Conservation (phyloP, 192 early-diverging fungal genomes). For the Backusella circina region DNA sequence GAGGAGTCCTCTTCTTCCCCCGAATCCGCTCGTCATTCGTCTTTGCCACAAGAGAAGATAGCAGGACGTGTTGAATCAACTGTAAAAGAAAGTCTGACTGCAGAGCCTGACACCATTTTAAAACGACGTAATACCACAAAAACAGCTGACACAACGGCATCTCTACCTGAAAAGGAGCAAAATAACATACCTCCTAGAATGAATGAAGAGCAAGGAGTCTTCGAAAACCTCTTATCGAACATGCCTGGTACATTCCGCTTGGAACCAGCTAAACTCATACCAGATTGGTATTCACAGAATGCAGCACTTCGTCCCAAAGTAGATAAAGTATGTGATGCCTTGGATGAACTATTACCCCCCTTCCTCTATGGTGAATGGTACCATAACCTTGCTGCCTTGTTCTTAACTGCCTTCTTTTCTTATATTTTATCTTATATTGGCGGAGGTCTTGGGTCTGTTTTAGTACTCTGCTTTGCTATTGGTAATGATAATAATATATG, state of each 20-base stretch:
- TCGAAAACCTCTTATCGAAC: background rate
- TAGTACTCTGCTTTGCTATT: slow-evolving; percentile 15
- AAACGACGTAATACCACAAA: background rate
- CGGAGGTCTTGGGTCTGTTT: slow-evolving; percentile 4
- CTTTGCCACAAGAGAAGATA: background rate
- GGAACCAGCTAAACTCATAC: background rate
- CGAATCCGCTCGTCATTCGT: background rate
- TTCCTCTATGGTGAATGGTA: slow-evolving; percentile 31
- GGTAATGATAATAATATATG: slow-evolving; percentile 20
- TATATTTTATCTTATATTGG: slow-evolving; percentile 15
- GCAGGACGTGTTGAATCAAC: background rate
- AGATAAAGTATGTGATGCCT: background rate
- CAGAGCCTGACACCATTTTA: background rate
- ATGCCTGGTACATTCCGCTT: slow-evolving; percentile 1
- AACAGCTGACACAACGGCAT: background rate
- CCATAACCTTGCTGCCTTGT: slow-evolving; percentile 23
- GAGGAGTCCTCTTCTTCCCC: background rate
- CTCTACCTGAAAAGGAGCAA: background rate
- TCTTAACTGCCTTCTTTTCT: slow-evolving; percentile 17
- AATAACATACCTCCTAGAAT: background rate
- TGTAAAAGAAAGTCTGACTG: background rate
- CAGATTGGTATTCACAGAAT: slow-evolving; percentile 23
- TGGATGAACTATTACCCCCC: slow-evolving; percentile 16
- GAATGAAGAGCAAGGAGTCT: background rate
- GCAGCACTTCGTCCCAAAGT: background rate